Evolutionary conservation across 257 asterid species (phyloP).

Genomic region (Lycium ferocissimum): DNA sequence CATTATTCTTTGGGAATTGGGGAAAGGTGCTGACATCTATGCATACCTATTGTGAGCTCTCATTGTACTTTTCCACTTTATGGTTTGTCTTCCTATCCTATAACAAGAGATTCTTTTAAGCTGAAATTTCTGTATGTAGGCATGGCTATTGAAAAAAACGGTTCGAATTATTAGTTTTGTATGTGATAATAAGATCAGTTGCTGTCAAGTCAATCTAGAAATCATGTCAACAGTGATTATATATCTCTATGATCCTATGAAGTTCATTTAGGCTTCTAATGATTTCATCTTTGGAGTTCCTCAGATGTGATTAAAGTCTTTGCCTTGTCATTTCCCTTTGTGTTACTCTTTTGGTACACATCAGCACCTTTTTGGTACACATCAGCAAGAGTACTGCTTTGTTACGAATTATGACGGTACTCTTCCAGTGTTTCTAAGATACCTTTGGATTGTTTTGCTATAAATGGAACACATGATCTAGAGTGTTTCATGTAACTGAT

Average conservation of each 20-base stretch:
- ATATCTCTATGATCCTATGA: not conserved
- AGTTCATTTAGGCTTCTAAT: not conserved
- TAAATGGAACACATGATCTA: slow-evolving; percentile 7
- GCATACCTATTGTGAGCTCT: not conserved
- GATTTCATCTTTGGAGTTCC: not conserved
- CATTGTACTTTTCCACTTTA: not conserved
- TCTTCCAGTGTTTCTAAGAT: not conserved
- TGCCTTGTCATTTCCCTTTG: not conserved
- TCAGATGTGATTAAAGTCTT: not conserved
- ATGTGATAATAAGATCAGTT: not conserved
- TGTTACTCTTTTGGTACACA: not conserved
- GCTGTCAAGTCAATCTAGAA: not conserved
- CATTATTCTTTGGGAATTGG: not conserved
- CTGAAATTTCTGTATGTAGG: not conserved
- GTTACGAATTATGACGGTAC: not conserved
- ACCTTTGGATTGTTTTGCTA: not conserved
- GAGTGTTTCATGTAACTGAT: not conserved
- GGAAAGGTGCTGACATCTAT: not conserved
- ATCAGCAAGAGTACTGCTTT: not conserved
- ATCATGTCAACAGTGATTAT: not conserved
- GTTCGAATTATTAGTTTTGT: not conserved
- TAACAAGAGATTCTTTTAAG: not conserved
- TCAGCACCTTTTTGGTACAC: not conserved
- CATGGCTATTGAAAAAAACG: not conserved
- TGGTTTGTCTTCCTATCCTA: not conserved